Base-by-base conservation (phyloP, 2,329 filamentous ascomycete genomes). In the Aureobasidium pullulans region DNA sequence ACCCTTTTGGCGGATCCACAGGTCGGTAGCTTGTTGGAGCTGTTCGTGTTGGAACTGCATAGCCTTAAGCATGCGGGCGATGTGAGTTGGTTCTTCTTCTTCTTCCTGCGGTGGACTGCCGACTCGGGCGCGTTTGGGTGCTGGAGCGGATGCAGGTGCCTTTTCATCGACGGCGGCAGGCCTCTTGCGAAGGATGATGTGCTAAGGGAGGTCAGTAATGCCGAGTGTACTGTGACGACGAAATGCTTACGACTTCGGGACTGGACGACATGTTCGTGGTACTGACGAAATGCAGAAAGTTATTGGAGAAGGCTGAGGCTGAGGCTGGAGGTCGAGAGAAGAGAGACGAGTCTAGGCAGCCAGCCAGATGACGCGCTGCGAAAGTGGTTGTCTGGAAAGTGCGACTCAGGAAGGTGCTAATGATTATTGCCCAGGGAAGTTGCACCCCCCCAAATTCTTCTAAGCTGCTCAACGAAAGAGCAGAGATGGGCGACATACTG, bases 1-100 rank as follows among this genome's bases (percentile, higher is more conserved):
- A 15, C 52, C 52, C n/a, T 56, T 56, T 23, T 44, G 52, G 7
- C 40, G n/a, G 8, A 56, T 16, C 52, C 52, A 56, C 5, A 44
- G 16, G 7, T 34, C 29, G 8, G 15, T 44, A 10, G 52, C 52
- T 7, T 36, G 11, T 4, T 56, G 4, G 9, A 56, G 32, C 13
- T 56, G 37, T 11, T 43, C 39, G 2, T 23, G 9, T 6, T 56
- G 40, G 40, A 56, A 36, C 4, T 23, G 44, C 29, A 56, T 53
- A 0, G 36, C 42, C 4, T 40, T 29, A 8, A 37, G 16, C 5
- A 42, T 19, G 16, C 42, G 28, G 9, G 16, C 46, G 29, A 23
- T 16, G 31, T 29, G 29, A 3, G 6, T 10, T 29, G 46, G 31
- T 11, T 32, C 23, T 23, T 23, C 23, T 6, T 32, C 23, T 23